Base-by-base conservation (phyloP, 345 rosid species). In the Clausena lansium region DNA sequence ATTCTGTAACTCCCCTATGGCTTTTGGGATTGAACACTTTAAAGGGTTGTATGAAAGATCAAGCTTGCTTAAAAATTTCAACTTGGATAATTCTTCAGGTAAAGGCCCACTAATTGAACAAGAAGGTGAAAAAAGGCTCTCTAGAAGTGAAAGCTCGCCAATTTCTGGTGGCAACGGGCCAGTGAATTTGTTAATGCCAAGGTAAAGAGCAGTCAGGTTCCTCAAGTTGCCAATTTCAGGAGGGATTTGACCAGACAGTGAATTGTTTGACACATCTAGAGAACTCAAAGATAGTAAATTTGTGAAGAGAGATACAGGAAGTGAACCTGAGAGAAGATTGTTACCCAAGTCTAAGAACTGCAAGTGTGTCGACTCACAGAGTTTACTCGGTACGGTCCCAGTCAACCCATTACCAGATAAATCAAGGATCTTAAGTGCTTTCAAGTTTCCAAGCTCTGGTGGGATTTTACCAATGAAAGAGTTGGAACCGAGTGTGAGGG, bases 31-130 rank as follows among this genome's bases (percentile, higher is more conserved):
- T 2, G 88, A 71, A 81, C 89, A 88, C 73, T 80, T 89, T 82
- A 96, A 84, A 6, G 97, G 98, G 81, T 96, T 96, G 66, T 91
- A 81, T 7, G 98, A 96, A 71, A 96, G 91, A 83, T 94, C 98
- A 5, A 94, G 91, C 39, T 87, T 86, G 36, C 70, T 83, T 0
- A 96, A 82, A 2, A 85, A 77, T 19, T 65, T 76, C 59, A 96
- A 79, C 67, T 85, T 84, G 0, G 87, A 83, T 0, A 96, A 69
- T 75, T 84, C 86, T 17, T 89, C 84, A 38, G 99, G 98, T 28
- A 94, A 74, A 0, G 99, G 98, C 14, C 98, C 98, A 0, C 87
- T 77, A 75, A 96, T 82, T 50, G 84, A 81, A 71, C 94, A 91
- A 6, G 81, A 87, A 7, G 92, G 90, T 0, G 94, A 74, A 78